Conservation (phyloP, 2,329 filamentous ascomycete species). For the Venturia effusa region DNA sequence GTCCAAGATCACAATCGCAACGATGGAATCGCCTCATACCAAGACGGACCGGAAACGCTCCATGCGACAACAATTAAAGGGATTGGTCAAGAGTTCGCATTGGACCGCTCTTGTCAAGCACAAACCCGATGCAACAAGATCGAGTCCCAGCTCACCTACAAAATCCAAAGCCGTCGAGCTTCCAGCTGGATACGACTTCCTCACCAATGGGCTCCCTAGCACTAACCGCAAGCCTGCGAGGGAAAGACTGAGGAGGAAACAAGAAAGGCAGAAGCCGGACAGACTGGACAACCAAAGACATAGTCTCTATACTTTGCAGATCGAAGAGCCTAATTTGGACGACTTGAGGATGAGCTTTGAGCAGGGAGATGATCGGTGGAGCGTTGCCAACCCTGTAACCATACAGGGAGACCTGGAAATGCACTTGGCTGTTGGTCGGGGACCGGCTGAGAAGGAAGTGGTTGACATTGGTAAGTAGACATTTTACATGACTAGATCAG, state of each 20-base stretch:
- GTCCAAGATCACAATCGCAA: neutral
- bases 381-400: neutral
- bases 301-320: constrained; percentile 1
- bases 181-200: neutral
- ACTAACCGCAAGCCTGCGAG: neutral
- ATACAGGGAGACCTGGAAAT: neutral
- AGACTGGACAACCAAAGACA: neutral
- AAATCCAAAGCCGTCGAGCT: neutral
- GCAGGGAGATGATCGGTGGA: constrained; percentile 4
- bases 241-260: neutral
- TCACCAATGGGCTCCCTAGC: neutral
- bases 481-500: neutral
- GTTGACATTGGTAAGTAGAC: neutral
- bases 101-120: neutral
- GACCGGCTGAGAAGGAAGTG: constrained; percentile 1
- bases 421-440: neutral
- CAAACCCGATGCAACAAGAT: neutral
- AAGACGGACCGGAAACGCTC: neutral
- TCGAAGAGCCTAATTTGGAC: constrained; percentile 4
- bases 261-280: constrained; percentile 3
- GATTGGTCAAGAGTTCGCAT: neutral
- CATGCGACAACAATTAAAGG: neutral
- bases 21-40: neutral
- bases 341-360: constrained; percentile 11
- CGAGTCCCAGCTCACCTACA: neutral